Percentiles rank a stretch among this genome's conserved stretches.
Evolutionary conservation across 2,329 filamentous ascomycete species (phyloP).

Genomic region (Blumeria hordei): DNA sequence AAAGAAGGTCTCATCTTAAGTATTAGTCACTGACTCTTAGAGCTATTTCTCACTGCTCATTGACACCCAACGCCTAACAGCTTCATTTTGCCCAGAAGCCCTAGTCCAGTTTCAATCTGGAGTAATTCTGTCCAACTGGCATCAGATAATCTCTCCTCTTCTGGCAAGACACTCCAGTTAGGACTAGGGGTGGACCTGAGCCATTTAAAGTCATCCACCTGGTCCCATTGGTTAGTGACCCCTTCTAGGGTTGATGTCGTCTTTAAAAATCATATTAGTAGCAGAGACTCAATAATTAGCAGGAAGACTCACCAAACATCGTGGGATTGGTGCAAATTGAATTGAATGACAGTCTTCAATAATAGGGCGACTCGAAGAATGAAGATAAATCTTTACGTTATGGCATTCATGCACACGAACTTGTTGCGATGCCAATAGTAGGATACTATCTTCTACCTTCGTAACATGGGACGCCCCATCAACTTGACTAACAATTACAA

Average conservation of each 20-base stretch:
- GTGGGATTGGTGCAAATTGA: slow-evolving; percentile 55
- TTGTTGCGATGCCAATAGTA: slow-evolving; percentile 64
- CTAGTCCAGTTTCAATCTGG: slow-evolving; percentile 34
- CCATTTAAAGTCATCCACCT: slow-evolving; percentile 97
- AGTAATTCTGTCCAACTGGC: slow-evolving; percentile 46
- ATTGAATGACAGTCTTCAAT: slow-evolving; percentile 71
- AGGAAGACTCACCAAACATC: slow-evolving; percentile 33
- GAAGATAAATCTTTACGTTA: slow-evolving; percentile 63
- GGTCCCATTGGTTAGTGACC: slow-evolving; percentile 50
- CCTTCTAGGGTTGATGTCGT: slow-evolving; percentile 9
- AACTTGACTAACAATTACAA: slow-evolving; percentile 60
- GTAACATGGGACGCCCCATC: slow-evolving; percentile 69
- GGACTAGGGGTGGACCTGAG: slow-evolving; percentile 66
- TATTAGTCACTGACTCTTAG: no score
- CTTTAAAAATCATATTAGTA: slow-evolving; percentile 6
- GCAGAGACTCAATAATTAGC: not conserved
- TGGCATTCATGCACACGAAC: slow-evolving; percentile 77
- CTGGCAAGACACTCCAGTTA: slow-evolving; percentile 54
- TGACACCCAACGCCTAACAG: no score
- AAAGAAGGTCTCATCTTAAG: no score
- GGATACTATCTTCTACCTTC: slow-evolving; percentile 40
- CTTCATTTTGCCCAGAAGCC: slow-evolving; percentile 39
- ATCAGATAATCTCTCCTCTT: slow-evolving; percentile 31
- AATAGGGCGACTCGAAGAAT: slow-evolving; percentile 64
- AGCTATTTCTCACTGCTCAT: no score